phyloP scores from a whole-genome alignment of 2,329 filamentous ascomycete species.

The Diplodia mutila region DNA sequence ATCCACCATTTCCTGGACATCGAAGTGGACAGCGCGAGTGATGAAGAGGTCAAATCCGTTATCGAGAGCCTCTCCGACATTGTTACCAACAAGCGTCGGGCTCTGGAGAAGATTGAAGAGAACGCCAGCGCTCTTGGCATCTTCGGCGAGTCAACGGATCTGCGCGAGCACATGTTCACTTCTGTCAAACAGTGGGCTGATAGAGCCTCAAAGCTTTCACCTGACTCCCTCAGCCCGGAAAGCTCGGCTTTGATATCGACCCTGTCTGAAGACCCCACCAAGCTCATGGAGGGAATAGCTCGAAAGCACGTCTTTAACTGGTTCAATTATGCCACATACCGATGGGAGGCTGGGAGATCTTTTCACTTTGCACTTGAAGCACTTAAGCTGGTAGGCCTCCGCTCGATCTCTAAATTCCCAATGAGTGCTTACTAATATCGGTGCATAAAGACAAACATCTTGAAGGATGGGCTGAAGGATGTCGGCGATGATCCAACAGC shows the following conservation, averaged over 20 bases:
- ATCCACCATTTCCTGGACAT: conserved; percentile 30
- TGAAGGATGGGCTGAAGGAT: not conserved
- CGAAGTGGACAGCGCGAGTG: conserved; percentile 23
- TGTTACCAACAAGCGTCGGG: conserved; percentile 27
- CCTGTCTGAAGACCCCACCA: not conserved
- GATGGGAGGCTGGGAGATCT: not conserved
- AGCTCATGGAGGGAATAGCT: not conserved
- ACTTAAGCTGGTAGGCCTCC: not conserved
- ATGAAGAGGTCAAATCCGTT: conserved; percentile 25
- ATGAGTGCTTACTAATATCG: not conserved
- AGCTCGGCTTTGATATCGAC: not conserved
- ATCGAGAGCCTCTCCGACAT: conserved; percentile 26
- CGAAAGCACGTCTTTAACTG: not conserved
- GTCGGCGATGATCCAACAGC: not conserved
- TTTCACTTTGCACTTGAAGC: not conserved
- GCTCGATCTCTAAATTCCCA: too few species aligned
- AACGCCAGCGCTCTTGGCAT: not conserved
- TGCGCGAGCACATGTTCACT: not conserved
- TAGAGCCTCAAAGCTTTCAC: not conserved
- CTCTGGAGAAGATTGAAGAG: conserved; percentile 26
- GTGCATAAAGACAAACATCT: not conserved
- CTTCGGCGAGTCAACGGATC: not conserved
- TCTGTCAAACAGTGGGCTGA: not conserved
- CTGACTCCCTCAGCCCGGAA: not conserved
- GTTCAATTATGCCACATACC: not conserved